These are phyloP conservation scores for Colletotrichum cuscutae DNA, from an alignment of 2,329 filamentous ascomycete species.

Conservation along the genomic window DNA sequence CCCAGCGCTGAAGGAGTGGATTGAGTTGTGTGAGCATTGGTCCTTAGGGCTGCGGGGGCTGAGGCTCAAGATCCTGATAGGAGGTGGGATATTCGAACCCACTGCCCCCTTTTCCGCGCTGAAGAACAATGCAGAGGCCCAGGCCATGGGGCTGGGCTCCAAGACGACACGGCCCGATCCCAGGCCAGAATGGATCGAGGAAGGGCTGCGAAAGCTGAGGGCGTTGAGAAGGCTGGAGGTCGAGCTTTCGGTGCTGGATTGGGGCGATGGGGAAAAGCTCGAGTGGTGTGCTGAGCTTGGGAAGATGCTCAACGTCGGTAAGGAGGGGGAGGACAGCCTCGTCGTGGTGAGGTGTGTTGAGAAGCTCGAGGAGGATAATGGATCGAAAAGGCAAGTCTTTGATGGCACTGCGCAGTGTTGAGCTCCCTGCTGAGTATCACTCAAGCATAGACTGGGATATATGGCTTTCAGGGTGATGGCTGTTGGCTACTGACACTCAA, in stretches of 20 bases:
- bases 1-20: conserved; percentile 46
- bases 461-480: neutral
- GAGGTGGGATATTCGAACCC: conserved; percentile 37
- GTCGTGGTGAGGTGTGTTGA: conserved; percentile 43
- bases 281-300: conserved; percentile 48
- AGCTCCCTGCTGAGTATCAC: neutral
- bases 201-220: conserved; percentile 45
- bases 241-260: conserved; percentile 47
- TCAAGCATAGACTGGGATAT: neutral
- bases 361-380: conserved; percentile 23
- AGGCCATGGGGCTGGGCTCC: conserved; percentile 36
- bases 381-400: conserved; percentile 3
- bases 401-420: neutral
- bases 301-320: conserved; percentile 39
- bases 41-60: conserved; percentile 49
- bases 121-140: conserved; percentile 26
- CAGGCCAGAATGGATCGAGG: conserved; percentile 42
- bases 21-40: conserved; percentile 48
- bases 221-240: conserved; percentile 51
- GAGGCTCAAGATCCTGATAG: conserved; percentile 50
- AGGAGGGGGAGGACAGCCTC: conserved; percentile 29
- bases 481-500: neutral
- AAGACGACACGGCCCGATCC: conserved; percentile 25
- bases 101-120: conserved; percentile 22
- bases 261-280: conserved; percentile 46